A percentile compares a stretch with the other conserved stretches of the same genome.
Evolutionary conservation across 2,329 filamentous ascomycete species (phyloP).

Genomic region (Ophiostoma himal-ulmi): DNA sequence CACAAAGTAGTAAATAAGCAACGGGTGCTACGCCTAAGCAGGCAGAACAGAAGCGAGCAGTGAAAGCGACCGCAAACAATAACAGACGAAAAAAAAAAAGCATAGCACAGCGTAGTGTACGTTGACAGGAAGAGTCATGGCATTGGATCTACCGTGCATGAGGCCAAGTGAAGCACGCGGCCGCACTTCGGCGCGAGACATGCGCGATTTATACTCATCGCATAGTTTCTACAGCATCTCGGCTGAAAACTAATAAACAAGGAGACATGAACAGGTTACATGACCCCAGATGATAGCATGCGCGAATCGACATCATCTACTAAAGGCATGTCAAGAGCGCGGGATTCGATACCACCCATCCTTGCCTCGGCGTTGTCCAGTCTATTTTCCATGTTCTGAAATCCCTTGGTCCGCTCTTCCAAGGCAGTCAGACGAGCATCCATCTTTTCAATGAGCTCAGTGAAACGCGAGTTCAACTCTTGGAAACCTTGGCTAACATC

Average conservation of each 20-base stretch:
- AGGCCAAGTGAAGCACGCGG: no score
- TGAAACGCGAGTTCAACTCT: slow-evolving; percentile 46
- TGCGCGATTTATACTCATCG: neutral
- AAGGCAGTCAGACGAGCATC: slow-evolving; percentile 52
- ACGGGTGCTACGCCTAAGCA: neutral
- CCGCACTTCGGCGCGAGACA: neutral
- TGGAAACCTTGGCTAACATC: slow-evolving; percentile 50
- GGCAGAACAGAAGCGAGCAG: neutral
- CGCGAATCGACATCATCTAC: slow-evolving; percentile 39
- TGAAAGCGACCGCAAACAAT: neutral
- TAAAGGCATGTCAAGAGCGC: slow-evolving; percentile 36
- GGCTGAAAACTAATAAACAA: neutral
- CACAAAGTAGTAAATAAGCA: neutral
- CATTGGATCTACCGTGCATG: neutral
- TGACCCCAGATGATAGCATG: slow-evolving; percentile 33
- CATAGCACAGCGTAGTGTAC: neutral
- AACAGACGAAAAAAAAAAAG: neutral
- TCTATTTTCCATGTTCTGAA: slow-evolving; percentile 26
- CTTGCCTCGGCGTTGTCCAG: slow-evolving; percentile 36
- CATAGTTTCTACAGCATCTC: neutral
- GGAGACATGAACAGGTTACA: slow-evolving; percentile 29
- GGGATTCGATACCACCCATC: slow-evolving; percentile 36
- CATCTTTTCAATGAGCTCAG: slow-evolving; percentile 45
- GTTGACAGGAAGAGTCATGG: neutral
- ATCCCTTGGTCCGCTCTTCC: slow-evolving; percentile 35